Base-by-base conservation (phyloP, 2,329 filamentous ascomycete species). In the Aspergillus hortae region DNA sequence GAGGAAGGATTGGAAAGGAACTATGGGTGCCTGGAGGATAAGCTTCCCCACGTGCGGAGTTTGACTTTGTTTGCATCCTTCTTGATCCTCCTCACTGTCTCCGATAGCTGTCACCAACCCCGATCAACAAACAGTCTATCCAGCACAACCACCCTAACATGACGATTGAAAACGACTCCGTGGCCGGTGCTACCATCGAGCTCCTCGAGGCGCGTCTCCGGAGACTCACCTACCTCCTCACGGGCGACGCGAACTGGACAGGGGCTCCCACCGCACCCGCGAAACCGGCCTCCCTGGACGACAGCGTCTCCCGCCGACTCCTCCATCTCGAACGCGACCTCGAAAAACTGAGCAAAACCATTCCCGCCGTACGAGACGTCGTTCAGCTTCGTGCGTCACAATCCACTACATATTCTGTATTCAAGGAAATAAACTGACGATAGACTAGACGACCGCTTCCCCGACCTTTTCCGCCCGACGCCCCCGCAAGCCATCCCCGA, bases 221-320 rank as follows among this genome's bases (percentile, higher is more conserved):
- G 46, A 68, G 73, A 44, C 65, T 77, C 48, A 71, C 75, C 54
- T 77, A 72, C 58, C 68, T 77, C 42, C 64, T 77, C 11, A 73
- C 68, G 10, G 74, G 74, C 49, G 62, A 67, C 46, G 66, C 68
- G 17, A 65, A 67, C 57, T 74, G 73, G 68, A 68, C 69, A 4
- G 73, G 73, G 33, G 56, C 67, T 11, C 71, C 73, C 40, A 61
- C 60, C 23, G 51, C 65, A 19, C 66, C 66, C 38, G 48, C 64
- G 35, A 68, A 67, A 52, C 68, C 71, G n/a, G 46, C 66, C 6
- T 62, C 66, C 1, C 55, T 64, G 32, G 70, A 73, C 27, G 68
- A 73, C 40, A 73, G 70, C 6, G 66, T 77, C 19, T 66, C 69
- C 38, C 67, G 69, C 21, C 69, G 71, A 32, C 60, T 78, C 6